Base-by-base conservation (phyloP, 495 filamentous ascomycete genomes). In the Daldinia childiae region DNA sequence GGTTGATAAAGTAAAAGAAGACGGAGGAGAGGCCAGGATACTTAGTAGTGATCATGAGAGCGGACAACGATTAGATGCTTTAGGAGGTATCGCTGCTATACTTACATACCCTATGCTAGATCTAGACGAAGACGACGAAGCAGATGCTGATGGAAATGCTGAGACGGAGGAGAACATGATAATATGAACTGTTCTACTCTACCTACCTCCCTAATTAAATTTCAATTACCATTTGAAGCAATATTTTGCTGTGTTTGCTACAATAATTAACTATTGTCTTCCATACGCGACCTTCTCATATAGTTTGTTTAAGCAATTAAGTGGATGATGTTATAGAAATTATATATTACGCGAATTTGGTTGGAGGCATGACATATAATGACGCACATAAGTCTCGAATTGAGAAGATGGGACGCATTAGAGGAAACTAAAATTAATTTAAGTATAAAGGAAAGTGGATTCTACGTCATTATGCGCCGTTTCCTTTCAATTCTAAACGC, bases 41-140 rank as follows among this genome's bases (percentile, higher is more conserved):
- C 79, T 98, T 50, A 98, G 96, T 73, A 93, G 91, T 68, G 90
- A 95, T 74, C 95, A 98, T 79, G 95, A 97, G 82, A 98, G 95
- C 81, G 95, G 95, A 17, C 90, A 91, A 79, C 82, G 93, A 62
- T 80, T 99, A 48, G 95, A 97, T 63, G 89, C 87, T 3, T 75
- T 99, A 64, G 95, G 95, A 1, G 91, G 93, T 6, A 90, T 99
- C 66, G 96, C 94, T 24, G 93, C 94, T 12, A 90, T 98, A 32
- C 82, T 97, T 69, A 97, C 95, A 4, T 99, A 93, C 74, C 95
- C 96, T 1, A 79, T 99, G 26, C 82, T 85, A 43, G 91, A 92
- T 68, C 79, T 94, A 36, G 54, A 86, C 17, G 86, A 87, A 3
- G 88, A 91, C 3, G 88, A 88, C n/a, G 74, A 70, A 4, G 74